phyloP scores from a whole-genome alignment of 225 moss, liverwort and hornwort species.

The Anthoceros angustus region DNA sequence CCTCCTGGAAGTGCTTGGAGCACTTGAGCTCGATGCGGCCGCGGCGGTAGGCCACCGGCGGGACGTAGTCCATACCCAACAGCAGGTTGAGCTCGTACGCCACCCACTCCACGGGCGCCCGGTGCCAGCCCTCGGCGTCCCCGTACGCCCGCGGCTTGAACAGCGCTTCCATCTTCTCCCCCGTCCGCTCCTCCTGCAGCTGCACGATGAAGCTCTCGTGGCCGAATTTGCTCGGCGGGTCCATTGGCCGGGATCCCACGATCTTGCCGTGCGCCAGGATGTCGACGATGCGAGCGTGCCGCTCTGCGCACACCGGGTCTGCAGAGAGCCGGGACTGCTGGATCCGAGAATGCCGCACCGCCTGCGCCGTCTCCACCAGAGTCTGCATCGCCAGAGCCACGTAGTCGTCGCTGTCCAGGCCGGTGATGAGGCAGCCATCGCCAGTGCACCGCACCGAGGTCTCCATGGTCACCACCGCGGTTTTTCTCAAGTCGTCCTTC shows the following conservation, averaged over 20 bases:
- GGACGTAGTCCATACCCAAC: slow-evolving; percentile 23
- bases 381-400: slow-evolving; percentile 19
- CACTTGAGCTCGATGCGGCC: slow-evolving; percentile 18
- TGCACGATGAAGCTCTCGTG: slow-evolving; percentile 21
- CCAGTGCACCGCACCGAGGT: slow-evolving; percentile 19
- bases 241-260: slow-evolving; percentile 21
- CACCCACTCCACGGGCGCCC: slow-evolving; percentile 19
- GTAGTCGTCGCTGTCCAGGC: slow-evolving; percentile 16
- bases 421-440: slow-evolving; percentile 11
- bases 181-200: slow-evolving; percentile 13
- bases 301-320: slow-evolving; percentile 9
- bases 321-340: slow-evolving; percentile 9
- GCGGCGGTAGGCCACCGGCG: slow-evolving; percentile 19
- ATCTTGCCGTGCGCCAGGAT: slow-evolving; percentile 14
- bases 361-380: slow-evolving; percentile 12
- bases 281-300: slow-evolving; percentile 11
- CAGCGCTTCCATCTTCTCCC: slow-evolving; percentile 20
- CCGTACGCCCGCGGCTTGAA: slow-evolving; percentile 23
- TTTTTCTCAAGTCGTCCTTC: slow-evolving; percentile 11
- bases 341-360: slow-evolving; percentile 11
- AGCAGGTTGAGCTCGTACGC: slow-evolving; percentile 24
- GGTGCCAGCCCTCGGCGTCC: slow-evolving; percentile 24
- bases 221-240: slow-evolving; percentile 22
- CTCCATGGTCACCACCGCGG: slow-evolving; percentile 15
- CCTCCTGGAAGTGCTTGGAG: slow-evolving; percentile 13